Evolutionary conservation across 1,284 basidiomycete genomes (phyloP), one percentile per base, ranked within the genome.

Genomic region (Boletus semigastroideus): DNA sequence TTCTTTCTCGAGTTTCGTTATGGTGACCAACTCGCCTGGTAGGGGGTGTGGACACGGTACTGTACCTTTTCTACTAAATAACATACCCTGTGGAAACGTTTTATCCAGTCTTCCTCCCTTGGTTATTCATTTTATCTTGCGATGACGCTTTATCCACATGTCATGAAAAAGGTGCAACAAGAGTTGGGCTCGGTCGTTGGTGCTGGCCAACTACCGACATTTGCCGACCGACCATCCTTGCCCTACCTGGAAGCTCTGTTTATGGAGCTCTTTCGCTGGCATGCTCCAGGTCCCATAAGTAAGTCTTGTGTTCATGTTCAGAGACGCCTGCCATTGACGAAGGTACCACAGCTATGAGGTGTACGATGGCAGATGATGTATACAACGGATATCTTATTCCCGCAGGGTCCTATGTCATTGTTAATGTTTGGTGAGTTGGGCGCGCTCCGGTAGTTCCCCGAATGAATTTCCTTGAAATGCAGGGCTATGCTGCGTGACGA

Each of bases 211-310:
- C 43, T 69, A 11, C 69, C 68, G 6, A 60, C 57, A 7, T 70
- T 71, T 37, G 41, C 55, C 0, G 68, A 70, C 42, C 57, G 62
- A 9, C 19, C 44, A 4, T 51, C 40, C n/a, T 44, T 72, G 5
- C 69, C 70, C 0, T 70, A 68, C 46, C 6, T 63, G 12, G 60
- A 59, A 31, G 59, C 61, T 0, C 16, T 71, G 2, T 44, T 58
- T 39, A 49, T 79, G 51, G 85, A 88, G 65, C 74, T 82, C 17
- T 66, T 85, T 43, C 75, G 84, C 1, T 86, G 83, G 84, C 73
- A 81, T 48, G 62, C 74, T 4, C 77, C 81, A 10, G 72, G 67
- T 25, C 78, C 80, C 3, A 5, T 61, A 7, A n/a, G 73, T 71
- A 42, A 77, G 78, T 75, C 41, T 45, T 64, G 25, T 17, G n/a